phyloP scores from a whole-genome alignment of 192 early-diverging fungal species.

The Podila epicladia region DNA sequence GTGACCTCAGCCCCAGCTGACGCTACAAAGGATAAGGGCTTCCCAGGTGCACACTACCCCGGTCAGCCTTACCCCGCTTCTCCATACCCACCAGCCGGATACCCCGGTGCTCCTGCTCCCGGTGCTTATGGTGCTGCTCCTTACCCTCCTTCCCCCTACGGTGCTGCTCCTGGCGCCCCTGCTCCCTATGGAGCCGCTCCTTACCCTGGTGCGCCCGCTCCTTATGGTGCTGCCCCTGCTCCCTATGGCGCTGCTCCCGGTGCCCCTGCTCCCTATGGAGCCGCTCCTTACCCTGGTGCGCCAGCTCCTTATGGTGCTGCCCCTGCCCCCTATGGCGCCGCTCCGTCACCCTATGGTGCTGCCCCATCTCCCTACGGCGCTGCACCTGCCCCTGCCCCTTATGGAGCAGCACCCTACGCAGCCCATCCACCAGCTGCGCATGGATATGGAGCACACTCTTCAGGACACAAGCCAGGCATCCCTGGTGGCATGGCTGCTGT shows the following conservation, averaged over 20 bases:
- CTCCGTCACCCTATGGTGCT: neutral
- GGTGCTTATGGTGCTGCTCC: conserved; percentile 1
- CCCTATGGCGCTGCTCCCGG: conserved; percentile 4
- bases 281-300: neutral
- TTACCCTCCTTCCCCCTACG: conserved; percentile 9
- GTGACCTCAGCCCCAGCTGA: neutral
- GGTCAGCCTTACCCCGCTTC: conserved; percentile 4
- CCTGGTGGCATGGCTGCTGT: neutral
- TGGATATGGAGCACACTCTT: neutral
- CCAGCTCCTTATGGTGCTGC: conserved; percentile 7
- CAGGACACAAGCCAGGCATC: neutral
- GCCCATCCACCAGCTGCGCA: neutral
- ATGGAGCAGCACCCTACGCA: neutral
- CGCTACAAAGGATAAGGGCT: conserved; percentile 18
- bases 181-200: conserved; percentile 9
- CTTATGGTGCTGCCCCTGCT: conserved; percentile 17
- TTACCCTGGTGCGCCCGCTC: conserved; percentile 4
- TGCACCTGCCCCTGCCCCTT: neutral
- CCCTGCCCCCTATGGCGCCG: neutral
- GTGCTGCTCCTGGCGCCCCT: conserved; percentile 8
- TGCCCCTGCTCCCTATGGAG: neutral
- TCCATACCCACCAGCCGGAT: conserved; percentile 9
- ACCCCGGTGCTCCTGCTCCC: conserved; percentile 3
- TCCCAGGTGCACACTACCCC: conserved; percentile 1
- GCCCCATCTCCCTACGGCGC: neutral